These are phyloP conservation scores for Trichoderma cornu-damae DNA, from an alignment of 2,329 filamentous ascomycete genomes.

Conservation along the genomic window DNA sequence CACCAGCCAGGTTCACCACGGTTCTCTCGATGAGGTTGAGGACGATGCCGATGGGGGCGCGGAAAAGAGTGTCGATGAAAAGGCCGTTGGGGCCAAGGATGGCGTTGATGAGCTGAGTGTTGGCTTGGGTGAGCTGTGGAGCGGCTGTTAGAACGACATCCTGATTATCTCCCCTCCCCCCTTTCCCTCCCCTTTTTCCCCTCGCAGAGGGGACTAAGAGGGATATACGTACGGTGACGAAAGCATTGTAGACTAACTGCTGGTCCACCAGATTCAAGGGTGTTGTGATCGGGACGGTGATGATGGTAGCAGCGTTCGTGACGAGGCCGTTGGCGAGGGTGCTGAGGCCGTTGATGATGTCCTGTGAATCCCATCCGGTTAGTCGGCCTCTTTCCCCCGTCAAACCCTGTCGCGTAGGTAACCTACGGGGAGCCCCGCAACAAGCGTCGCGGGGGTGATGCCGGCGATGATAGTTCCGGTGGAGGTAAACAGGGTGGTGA, in stretches of 20 bases:
- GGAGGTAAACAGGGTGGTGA: constrained; percentile 19
- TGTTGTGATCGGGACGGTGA: not conserved
- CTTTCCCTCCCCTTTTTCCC: too few relatives aligned
- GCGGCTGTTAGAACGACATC: not conserved
- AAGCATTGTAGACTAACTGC: constrained; percentile 19
- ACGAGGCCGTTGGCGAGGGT: not conserved
- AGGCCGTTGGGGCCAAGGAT: constrained; percentile 21
- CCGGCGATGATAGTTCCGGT: constrained; percentile 12
- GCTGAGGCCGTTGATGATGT: not conserved
- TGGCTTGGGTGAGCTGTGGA: constrained; percentile 20
- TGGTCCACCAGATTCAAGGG: constrained; percentile 18
- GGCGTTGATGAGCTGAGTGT: constrained; percentile 22
- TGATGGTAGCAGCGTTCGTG: not conserved
- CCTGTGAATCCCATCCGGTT: not conserved
- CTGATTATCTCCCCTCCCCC: not conserved
- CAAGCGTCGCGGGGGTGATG: not conserved
- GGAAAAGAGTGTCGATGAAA: constrained; percentile 18
- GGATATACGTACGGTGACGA: constrained; percentile 16
- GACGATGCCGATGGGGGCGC: constrained; percentile 18
- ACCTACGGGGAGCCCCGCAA: not conserved
- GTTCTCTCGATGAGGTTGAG: constrained; percentile 21
- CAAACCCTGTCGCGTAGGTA: too few relatives aligned
- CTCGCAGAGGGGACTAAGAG: not conserved
- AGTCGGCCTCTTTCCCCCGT: not conserved
- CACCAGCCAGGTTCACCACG: constrained; percentile 22